Evolutionary conservation across 2,329 filamentous ascomycete species (phyloP).

Genomic region (Claviceps pazoutovae): DNA sequence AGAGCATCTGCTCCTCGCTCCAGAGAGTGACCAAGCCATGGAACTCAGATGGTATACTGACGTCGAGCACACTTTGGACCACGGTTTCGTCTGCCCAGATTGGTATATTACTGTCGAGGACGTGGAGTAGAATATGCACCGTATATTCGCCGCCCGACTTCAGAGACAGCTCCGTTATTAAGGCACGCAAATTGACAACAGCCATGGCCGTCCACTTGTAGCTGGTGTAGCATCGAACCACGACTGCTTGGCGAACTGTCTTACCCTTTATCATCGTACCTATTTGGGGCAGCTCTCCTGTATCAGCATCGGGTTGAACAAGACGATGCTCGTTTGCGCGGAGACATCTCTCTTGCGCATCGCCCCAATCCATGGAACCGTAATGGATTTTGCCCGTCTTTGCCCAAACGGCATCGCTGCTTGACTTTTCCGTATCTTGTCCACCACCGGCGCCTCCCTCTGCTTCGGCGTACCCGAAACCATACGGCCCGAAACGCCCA

Average conservation of each 20-base stretch:
- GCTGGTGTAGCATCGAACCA: conserved; percentile 68
- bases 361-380: conserved; percentile 38
- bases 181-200: conserved; percentile 65
- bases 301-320: conserved; percentile 23
- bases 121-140: conserved; percentile 73
- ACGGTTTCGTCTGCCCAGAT: conserved; percentile 70
- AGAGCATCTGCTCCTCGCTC: conserved; percentile 72
- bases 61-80: conserved; percentile 55
- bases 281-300: conserved; percentile 19
- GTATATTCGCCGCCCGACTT: conserved; percentile 69
- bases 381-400: conserved; percentile 43
- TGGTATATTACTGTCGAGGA: conserved; percentile 63
- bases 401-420: conserved; percentile 46
- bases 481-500: conserved; percentile 72
- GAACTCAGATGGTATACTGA: conserved; percentile 58
- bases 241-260: conserved; percentile 53
- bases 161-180: conserved; percentile 66
- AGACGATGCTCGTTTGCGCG: conserved; percentile 51
- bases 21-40: conserved; percentile 68
- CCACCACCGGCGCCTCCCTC: conserved; percentile 59
- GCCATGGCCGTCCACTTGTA: conserved; percentile 68
- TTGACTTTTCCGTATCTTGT: conserved; percentile 58
- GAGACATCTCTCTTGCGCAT: conserved; percentile 39
- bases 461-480: conserved; percentile 63
- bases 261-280: conserved; percentile 15